phyloP scores from a whole-genome alignment of 352 stramenopile genomes.

The Pythium periplocum region DNA sequence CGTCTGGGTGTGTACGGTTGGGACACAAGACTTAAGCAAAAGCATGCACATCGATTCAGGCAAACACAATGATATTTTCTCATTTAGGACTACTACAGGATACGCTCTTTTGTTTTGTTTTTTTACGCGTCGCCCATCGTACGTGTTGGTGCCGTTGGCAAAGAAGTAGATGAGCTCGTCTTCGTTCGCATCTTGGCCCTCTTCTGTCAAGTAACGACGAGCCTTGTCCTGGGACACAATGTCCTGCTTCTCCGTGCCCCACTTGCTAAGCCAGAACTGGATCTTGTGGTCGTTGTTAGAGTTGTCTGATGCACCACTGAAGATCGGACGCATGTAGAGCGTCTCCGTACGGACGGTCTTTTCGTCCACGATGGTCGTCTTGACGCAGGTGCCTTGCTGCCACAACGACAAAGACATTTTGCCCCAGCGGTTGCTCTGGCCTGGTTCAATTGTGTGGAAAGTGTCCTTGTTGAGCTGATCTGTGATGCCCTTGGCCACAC shows the following conservation, averaged over 20 bases:
- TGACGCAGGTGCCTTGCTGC: slow-evolving; percentile 40
- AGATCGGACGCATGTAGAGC: slow-evolving; percentile 51
- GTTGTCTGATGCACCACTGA: slow-evolving; percentile 36
- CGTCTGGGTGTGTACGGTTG: too few species aligned
- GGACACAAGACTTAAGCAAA: too few species aligned
- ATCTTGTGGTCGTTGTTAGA: slow-evolving; percentile 41
- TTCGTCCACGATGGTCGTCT: slow-evolving; percentile 34
- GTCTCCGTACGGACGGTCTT: slow-evolving; percentile 29
- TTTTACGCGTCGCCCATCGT: slow-evolving; percentile 8
- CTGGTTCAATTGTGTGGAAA: slow-evolving; percentile 26
- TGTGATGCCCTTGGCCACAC: slow-evolving; percentile 27
- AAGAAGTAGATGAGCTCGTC: slow-evolving; percentile 18
- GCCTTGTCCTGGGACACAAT: slow-evolving; percentile 7
- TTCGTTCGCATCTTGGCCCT: background rate
- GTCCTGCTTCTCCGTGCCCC: slow-evolving; percentile 22
- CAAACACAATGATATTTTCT: too few species aligned
- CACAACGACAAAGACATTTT: slow-evolving; percentile 43
- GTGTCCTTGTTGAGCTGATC: slow-evolving; percentile 27
- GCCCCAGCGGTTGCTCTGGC: slow-evolving; percentile 27
- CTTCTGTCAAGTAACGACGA: slow-evolving; percentile 2
- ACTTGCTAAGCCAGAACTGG: slow-evolving; percentile 47
- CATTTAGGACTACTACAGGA: too few species aligned
- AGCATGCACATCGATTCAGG: too few species aligned
- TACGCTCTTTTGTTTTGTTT: background rate
- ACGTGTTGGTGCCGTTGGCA: slow-evolving; percentile 24